Percentiles rank a stretch among this genome's conserved stretches.
phyloP scores from a whole-genome alignment of 78 protist genomes.

The Diacronema lutheri region DNA sequence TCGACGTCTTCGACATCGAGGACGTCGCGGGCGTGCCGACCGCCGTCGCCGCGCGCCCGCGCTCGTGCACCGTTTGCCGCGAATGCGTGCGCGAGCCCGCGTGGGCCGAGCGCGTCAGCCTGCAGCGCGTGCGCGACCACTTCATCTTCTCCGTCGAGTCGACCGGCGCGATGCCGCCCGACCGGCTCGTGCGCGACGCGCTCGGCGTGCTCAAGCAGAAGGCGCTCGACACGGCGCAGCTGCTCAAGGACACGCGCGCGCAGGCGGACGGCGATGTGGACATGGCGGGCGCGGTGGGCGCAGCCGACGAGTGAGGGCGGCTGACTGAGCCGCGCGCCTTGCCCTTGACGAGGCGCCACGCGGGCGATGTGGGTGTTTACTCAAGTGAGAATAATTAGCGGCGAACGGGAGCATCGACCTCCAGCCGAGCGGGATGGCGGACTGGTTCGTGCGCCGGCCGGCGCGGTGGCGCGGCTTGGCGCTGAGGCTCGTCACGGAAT shows the following conservation, averaged over 20 bases:
- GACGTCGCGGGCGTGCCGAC: constrained; percentile 29
- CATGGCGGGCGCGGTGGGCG: too few relatives aligned
- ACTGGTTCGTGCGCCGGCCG: too few relatives aligned
- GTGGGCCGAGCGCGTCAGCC: constrained; percentile 22
- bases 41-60: constrained; percentile 37
- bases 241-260: neutral
- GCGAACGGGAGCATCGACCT: too few relatives aligned
- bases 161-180: constrained; percentile 57
- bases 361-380: too few relatives aligned
- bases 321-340: too few relatives aligned
- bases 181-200: constrained; percentile 40
- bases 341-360: too few relatives aligned
- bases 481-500: too few relatives aligned
- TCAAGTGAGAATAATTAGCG: too few relatives aligned
- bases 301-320: too few relatives aligned
- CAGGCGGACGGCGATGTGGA: too few relatives aligned
- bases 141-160: constrained; percentile 81
- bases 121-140: constrained; percentile 74
- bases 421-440: too few relatives aligned
- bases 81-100: constrained; percentile 81
- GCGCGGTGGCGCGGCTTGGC: too few relatives aligned
- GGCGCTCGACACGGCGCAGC: neutral
- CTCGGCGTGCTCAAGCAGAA: neutral
- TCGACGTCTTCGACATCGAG: constrained; percentile 85
- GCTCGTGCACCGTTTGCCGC: constrained; percentile 83